Base-by-base conservation (phyloP, 345 rosid genomes). In the Lepidium didymum region DNA sequence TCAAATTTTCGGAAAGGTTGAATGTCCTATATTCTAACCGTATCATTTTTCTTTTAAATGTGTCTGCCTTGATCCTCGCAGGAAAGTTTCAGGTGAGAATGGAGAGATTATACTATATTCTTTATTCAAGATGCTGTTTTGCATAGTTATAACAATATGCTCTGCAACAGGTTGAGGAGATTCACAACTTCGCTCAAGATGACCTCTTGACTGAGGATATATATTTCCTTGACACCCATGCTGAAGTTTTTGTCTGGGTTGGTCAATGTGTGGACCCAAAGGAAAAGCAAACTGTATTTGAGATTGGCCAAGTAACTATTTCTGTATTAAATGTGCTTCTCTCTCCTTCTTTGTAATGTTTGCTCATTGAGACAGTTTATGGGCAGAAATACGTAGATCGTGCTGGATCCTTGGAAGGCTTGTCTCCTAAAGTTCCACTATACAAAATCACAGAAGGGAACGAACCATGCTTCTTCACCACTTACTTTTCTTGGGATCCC, bases 221-320 rank as follows among this genome's bases (percentile, higher is more conserved):
- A 64, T 74, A 91, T 82, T 74, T 94, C 40, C 91, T 94, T 23
- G 99, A 94, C 78, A 89, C 99, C 3, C 95, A 84, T 73, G 91
- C 95, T 67, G 99, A 91, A 77, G 96, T 91, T 69, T 87, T 91
- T 83, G 85, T 91, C 56, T 94, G 99, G 99, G 87, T 91, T 80
- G 99, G 99, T 72, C 91, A 89, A 47, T 85, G 77, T 10, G 96
- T 81, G 31, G 96, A 91, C 66, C 16, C 91, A 31, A 86, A 83
- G 75, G 97, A 94, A 80, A 94, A 94, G 83, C 96, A 87, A 81
- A 84, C 67, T 79, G 96, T 85, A 63, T 89, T 91, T 60, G 96
- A 89, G 64, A 79, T 89, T 83, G 97, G 95, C 75, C 95, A 83
- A 93, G 99, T 91, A 86, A 42, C 25, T 33, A 51, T 16, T 40